Evolutionary conservation across 768 basidiomycete species (phyloP).

Genomic region (Kwoniella europaea): DNA sequence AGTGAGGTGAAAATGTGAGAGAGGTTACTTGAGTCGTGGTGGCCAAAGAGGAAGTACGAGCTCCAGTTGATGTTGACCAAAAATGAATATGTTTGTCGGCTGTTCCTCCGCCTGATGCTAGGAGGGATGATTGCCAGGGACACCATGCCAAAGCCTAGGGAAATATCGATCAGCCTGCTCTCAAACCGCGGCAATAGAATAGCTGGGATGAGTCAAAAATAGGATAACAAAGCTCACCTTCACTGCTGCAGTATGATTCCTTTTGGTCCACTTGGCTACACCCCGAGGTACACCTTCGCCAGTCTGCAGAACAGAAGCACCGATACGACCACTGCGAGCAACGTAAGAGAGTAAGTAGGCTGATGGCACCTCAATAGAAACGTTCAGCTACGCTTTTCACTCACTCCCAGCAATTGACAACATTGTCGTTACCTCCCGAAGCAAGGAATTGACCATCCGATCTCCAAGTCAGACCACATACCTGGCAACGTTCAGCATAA

Average conservation of each 20-base stretch:
- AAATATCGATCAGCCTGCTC: neutral
- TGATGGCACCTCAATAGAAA: slow-evolving; percentile 23
- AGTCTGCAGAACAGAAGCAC: slow-evolving; percentile 51
- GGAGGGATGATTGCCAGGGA: slow-evolving; percentile 88
- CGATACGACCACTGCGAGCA: slow-evolving; percentile 50
- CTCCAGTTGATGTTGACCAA: slow-evolving; percentile 69
- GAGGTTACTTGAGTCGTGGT: slow-evolving; percentile 93
- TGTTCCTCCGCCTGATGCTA: slow-evolving; percentile 93
- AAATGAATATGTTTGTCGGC: slow-evolving; percentile 70
- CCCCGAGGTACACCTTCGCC: slow-evolving; percentile 51
- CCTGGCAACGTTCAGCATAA: slow-evolving; percentile 21
- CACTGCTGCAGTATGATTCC: slow-evolving; percentile 84
- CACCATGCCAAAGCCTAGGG: slow-evolving; percentile 93
- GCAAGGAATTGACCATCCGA: slow-evolving; percentile 83
- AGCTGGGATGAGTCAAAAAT: neutral
- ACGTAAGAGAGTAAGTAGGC: slow-evolving; percentile 18
- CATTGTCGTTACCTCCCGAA: slow-evolving; percentile 96
- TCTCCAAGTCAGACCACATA: slow-evolving; percentile 87
- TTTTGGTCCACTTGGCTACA: slow-evolving; percentile 81
- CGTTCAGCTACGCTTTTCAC: slow-evolving; percentile 62
- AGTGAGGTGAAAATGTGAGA: slow-evolving; percentile 81
- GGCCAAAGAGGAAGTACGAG: slow-evolving; percentile 81
- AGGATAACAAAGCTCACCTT: slow-evolving; percentile 54
- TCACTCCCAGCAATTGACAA: slow-evolving; percentile 96
- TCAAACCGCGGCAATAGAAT: neutral